These are phyloP conservation scores for Theobroma cacao DNA, from an alignment of 345 rosid genomes.

Conservation along the genomic window DNA sequence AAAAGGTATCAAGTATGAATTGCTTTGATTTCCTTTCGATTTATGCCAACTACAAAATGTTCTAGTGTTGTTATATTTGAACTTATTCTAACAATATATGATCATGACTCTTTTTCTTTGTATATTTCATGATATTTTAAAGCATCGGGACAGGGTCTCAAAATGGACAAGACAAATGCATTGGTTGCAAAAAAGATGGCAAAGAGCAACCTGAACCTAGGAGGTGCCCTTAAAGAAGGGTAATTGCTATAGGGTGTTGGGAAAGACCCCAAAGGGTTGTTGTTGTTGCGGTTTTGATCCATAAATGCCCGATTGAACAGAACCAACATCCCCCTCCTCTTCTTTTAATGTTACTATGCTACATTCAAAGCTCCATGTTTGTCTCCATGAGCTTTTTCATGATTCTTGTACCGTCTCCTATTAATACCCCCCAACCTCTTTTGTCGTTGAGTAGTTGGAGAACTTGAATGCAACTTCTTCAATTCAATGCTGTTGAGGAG, in stretches of 20 bases:
- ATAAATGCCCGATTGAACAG: neutral
- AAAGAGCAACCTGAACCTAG: neutral
- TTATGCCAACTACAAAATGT: too few relatives aligned
- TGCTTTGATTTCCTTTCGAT: neutral
- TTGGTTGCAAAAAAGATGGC: neutral
- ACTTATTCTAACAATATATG: neutral
- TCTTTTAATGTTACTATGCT: neutral
- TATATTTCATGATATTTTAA: neutral
- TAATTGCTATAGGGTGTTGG: neutral
- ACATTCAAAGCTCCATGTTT: constrained; percentile 25
- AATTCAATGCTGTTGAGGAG: constrained; percentile 19
- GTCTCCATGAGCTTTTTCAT: constrained; percentile 31
- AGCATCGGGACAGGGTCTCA: too few relatives aligned
- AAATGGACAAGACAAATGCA: neutral
- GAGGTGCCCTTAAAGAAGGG: neutral
- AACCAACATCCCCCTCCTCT: neutral
- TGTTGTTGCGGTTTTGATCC: neutral
- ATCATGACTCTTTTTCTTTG: neutral
- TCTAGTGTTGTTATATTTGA: neutral
- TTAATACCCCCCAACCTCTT: constrained; percentile 41
- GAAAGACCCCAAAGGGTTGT: neutral
- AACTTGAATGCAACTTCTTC: constrained; percentile 38
- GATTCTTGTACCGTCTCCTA: constrained; percentile 31
- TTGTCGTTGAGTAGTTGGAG: constrained; percentile 39
- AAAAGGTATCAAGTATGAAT: neutral